Evolutionary conservation across 192 early-diverging fungal genomes (phyloP).

Genomic region (Coemansia guatemalensis): DNA sequence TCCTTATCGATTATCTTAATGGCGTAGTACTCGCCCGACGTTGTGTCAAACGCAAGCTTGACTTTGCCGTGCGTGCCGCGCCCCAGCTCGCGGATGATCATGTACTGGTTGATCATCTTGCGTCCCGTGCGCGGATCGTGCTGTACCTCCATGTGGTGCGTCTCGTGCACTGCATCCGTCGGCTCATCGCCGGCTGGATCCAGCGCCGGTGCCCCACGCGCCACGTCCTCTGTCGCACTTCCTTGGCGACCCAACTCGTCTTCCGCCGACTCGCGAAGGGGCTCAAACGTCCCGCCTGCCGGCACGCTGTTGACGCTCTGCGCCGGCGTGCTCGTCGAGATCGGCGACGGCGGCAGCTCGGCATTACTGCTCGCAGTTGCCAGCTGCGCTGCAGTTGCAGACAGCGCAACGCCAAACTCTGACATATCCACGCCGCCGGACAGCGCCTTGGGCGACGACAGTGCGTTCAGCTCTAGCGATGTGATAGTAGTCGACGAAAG

Average conservation of each 20-base stretch:
- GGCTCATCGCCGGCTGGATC: conserved; percentile 8
- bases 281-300: conserved; percentile 29
- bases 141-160: conserved; percentile 76
- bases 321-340: conserved; percentile 32
- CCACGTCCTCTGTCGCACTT: neutral
- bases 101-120: conserved; percentile 96
- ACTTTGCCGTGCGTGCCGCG: conserved; percentile 96
- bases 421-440: conserved; percentile 44
- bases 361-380: conserved; percentile 7
- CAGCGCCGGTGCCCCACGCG: neutral
- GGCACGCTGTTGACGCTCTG: conserved; percentile 29
- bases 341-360: conserved; percentile 30
- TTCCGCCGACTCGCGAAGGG: conserved; percentile 22
- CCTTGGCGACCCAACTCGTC: conserved; percentile 1
- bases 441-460: conserved; percentile 37
- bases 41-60: conserved; percentile 80
- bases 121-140: conserved; percentile 83
- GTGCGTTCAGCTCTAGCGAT: conserved; percentile 27
- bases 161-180: conserved; percentile 70
- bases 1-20: conserved; percentile 60
- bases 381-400: conserved; percentile 5
- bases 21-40: conserved; percentile 68
- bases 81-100: conserved; percentile 86
- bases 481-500: conserved; percentile 39
- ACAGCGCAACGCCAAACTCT: conserved; percentile 40